These are phyloP conservation scores for Chlorella vulgaris DNA, from an alignment of 139 green algal genomes.

Conservation along the genomic window DNA sequence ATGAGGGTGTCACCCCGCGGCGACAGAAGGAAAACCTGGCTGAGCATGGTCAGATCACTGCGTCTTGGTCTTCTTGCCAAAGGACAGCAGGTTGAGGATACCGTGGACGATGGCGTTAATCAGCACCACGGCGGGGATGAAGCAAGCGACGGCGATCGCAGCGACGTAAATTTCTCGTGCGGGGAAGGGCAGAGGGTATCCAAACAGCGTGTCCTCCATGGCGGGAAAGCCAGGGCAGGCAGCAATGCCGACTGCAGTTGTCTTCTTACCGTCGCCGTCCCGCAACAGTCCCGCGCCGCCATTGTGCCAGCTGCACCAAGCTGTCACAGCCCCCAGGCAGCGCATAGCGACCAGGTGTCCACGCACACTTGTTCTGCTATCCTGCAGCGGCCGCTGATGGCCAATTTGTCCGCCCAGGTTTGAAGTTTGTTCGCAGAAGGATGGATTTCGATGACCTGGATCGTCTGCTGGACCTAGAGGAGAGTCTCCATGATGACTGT, in stretches of 20 bases:
- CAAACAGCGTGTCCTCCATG: constrained; percentile 37
- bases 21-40: constrained; percentile 91
- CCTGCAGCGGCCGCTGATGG: too few relatives aligned
- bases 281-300: too few relatives aligned
- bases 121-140: constrained; percentile 56
- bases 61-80: constrained; percentile 21
- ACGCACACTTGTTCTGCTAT: too few relatives aligned
- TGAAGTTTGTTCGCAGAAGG: background rate
- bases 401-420: background rate
- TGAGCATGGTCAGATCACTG: constrained; percentile 19
- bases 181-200: constrained; percentile 62
- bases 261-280: background rate
- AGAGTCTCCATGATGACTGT: background rate
- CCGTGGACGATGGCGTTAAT: constrained; percentile 39
- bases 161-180: constrained; percentile 49
- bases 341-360: too few relatives aligned
- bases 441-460: constrained; percentile 49
- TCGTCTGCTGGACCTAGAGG: constrained; percentile 37
- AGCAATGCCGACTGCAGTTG: background rate
- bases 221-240: background rate
- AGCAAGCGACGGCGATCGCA: constrained; percentile 49
- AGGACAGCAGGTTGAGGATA: constrained; percentile 2
- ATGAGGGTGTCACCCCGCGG: constrained; percentile 93
- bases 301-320: too few relatives aligned
- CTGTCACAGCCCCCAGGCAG: too few relatives aligned